These are phyloP conservation scores for Hericium alpestre DNA, from an alignment of 768 basidiomycete species.

Conservation along the genomic window DNA sequence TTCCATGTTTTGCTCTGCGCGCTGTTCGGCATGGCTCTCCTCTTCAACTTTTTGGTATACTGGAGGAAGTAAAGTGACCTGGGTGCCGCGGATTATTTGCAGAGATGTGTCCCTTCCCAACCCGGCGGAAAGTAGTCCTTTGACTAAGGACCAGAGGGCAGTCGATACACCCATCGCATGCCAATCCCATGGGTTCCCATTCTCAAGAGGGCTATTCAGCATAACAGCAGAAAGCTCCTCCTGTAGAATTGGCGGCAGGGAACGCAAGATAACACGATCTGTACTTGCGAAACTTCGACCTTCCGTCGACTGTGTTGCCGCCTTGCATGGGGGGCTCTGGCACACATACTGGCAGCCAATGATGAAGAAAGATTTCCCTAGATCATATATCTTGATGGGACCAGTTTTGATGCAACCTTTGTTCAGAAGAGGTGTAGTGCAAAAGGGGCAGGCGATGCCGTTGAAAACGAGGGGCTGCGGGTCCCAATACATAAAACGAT, in stretches of 20 bases:
- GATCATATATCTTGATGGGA: slow-evolving; percentile 70
- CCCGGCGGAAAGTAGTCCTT: slow-evolving; percentile 46
- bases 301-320: slow-evolving; percentile 28
- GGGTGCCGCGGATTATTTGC: slow-evolving; percentile 46
- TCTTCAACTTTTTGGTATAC: slow-evolving; percentile 3
- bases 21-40: slow-evolving; percentile 1
- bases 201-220: slow-evolving; percentile 38
- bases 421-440: slow-evolving; percentile 49
- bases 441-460: slow-evolving; percentile 65
- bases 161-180: slow-evolving; percentile 61
- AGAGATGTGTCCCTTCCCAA: slow-evolving; percentile 53
- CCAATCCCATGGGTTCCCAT: slow-evolving; percentile 62
- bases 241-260: slow-evolving; percentile 54
- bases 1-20: neutral
- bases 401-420: slow-evolving; percentile 64
- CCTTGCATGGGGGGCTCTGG: slow-evolving; percentile 38
- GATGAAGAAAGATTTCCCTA: slow-evolving; percentile 71
- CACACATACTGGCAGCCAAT: slow-evolving; percentile 79
- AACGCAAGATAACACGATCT: slow-evolving; percentile 59
- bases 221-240: slow-evolving; percentile 68
- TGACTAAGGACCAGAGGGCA: slow-evolving; percentile 65
- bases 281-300: slow-evolving; percentile 64
- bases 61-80: slow-evolving; percentile 30
- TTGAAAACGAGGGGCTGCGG: slow-evolving; percentile 76
- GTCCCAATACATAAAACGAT: slow-evolving; percentile 82